Evolutionary conservation across 352 stramenopile species (phyloP), one percentile per base, ranked within the genome.

Genomic region (Phytophthora aleatoria): DNA sequence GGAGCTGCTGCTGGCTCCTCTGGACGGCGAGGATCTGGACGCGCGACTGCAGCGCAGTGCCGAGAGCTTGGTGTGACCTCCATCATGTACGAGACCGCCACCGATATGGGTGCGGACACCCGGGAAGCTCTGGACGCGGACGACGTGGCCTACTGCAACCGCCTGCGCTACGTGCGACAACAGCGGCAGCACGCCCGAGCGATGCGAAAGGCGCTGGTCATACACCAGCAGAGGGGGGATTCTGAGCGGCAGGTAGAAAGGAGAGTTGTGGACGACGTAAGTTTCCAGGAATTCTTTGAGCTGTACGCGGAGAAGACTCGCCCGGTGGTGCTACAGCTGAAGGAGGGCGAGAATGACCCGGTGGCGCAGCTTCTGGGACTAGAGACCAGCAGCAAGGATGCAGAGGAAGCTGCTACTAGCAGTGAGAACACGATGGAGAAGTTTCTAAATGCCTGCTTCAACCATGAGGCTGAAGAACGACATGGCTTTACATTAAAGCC

Each of bases 241-340:
- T 43, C 50, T 31, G 30, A 31, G 2, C 13, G 8, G 1, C 41
- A 68, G 36, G 57, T 89, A 3, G 56, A 73, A 1, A 57, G 30
- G 27, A 70, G 51, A 36, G 15, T 31, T 8, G 57, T 38, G 1
- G 35, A 61, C 1, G 61, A 79, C 3, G 8, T 89, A n/a, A 73
- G 65, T 39, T 81, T 87, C 38, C 77, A 92, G 53, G 70, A 72
- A 44, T 92, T 92, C 63, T 88, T 92, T 48, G 77, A 89, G 62
- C 67, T 65, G 35, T 89, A 77, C 51, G 79, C 76, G 3, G 71
- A 77, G 67, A 57, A 61, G 7, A 24, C 49, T 15, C 45, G 43
- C 15, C 77, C 83, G 1, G 56, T 87, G 20, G 20, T 91, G 41
- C 54, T 89, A 16, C 53, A 69, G 15, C 26, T 61, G 5, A 38